Evolutionary conservation across 2,329 filamentous ascomycete species (phyloP).

Genomic region (Botrytis squamosa): DNA sequence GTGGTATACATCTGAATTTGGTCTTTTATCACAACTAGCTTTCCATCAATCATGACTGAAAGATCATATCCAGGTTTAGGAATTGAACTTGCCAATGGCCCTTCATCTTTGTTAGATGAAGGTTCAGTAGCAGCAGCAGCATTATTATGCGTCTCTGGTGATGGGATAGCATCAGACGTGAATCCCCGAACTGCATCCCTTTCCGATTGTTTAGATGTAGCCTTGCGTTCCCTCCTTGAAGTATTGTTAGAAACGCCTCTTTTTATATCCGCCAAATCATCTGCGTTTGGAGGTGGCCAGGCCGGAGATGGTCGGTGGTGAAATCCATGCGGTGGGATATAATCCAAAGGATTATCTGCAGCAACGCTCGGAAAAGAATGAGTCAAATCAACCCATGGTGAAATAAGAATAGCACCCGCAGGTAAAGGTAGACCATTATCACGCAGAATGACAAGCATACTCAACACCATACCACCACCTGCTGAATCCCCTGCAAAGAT

Average conservation of each 20-base stretch:
- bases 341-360: slow-evolving; percentile 71
- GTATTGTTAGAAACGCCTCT: slow-evolving; percentile 51
- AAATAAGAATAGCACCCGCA: slow-evolving; percentile 85
- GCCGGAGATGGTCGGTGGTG: slow-evolving; percentile 82
- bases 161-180: slow-evolving; percentile 34
- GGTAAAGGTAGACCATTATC: slow-evolving; percentile 82
- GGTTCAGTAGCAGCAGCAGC: slow-evolving; percentile 38
- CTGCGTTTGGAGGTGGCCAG: slow-evolving; percentile 90
- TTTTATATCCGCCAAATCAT: slow-evolving; percentile 59
- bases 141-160: slow-evolving; percentile 35
- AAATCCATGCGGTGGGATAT: slow-evolving; percentile 85
- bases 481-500: slow-evolving; percentile 90
- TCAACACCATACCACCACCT: slow-evolving; percentile 85
- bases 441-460: slow-evolving; percentile 74
- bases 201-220: slow-evolving; percentile 37
- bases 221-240: slow-evolving; percentile 43
- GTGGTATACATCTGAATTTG: slow-evolving; percentile 88
- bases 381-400: slow-evolving; percentile 92
- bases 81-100: slow-evolving; percentile 35
- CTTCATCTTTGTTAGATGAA: slow-evolving; percentile 34
- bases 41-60: slow-evolving; percentile 68
- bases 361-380: slow-evolving; percentile 94
- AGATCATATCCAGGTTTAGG: slow-evolving; percentile 46
- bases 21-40: slow-evolving; percentile 73
- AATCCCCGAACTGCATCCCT: slow-evolving; percentile 42